Evolutionary conservation across 1,284 basidiomycete species (phyloP).

Genomic region (Fomitopsis palustris): DNA sequence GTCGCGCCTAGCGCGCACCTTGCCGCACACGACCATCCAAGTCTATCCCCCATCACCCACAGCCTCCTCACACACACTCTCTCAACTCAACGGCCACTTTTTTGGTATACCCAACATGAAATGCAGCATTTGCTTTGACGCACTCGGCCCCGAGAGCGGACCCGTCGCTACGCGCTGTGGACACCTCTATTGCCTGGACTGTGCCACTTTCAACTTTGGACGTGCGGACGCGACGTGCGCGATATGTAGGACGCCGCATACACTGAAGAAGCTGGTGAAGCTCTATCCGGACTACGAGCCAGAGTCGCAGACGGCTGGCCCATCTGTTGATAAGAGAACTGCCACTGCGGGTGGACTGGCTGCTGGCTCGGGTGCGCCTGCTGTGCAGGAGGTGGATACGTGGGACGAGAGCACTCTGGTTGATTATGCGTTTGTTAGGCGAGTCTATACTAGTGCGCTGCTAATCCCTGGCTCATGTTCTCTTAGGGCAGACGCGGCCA

Average conservation of each 20-base stretch:
- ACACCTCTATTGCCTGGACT: conserved; percentile 28
- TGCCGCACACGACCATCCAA: conserved; percentile 3
- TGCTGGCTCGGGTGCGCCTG: background rate
- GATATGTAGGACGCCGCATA: conserved; percentile 21
- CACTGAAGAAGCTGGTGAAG: conserved; percentile 18
- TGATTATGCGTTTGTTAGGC: background rate
- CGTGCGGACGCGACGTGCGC: conserved; percentile 18
- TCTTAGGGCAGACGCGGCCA: background rate
- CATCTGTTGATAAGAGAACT: background rate
- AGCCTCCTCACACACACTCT: conserved; percentile 7
- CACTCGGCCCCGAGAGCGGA: conserved; percentile 6
- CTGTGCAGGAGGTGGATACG: background rate
- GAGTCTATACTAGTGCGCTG: background rate
- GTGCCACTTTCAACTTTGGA: conserved; percentile 25
- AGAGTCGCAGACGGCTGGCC: background rate
- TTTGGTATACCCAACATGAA: conserved; percentile 11
- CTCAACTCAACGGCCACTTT: background rate
- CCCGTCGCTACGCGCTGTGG: conserved; percentile 25
- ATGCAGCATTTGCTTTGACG: conserved; percentile 27
- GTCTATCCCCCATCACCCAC: too few relatives aligned
- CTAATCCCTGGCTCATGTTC: background rate
- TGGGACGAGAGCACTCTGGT: background rate
- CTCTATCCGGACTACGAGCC: conserved; percentile 19
- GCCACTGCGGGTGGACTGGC: background rate
- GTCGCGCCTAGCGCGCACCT: background rate